phyloP scores from a whole-genome alignment of 2,329 filamentous ascomycete species.

The Byssochlamys sp. region DNA sequence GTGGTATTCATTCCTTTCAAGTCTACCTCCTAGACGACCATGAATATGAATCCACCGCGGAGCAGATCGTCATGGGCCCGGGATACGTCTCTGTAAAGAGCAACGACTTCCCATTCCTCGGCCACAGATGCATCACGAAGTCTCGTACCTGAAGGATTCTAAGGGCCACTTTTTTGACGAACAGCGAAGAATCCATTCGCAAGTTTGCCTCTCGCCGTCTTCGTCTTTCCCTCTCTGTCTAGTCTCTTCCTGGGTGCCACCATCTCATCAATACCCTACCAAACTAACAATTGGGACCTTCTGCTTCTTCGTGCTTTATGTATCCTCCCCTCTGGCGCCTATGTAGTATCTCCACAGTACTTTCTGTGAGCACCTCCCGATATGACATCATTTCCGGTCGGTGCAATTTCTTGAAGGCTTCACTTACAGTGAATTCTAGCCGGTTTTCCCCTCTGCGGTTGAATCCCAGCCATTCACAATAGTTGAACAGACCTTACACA shows the following conservation, averaged over 20 bases:
- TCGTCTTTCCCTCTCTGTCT: neutral
- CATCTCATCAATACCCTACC: no score
- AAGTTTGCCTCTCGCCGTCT: neutral
- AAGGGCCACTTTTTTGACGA: neutral
- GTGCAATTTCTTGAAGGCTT: neutral
- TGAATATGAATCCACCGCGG: slow-evolving; percentile 10
- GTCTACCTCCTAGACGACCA: slow-evolving; percentile 12
- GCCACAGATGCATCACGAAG: neutral
- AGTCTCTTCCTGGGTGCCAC: neutral
- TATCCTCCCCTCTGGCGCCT: no score
- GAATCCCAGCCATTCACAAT: neutral
- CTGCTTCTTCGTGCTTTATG: no score
- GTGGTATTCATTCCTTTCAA: slow-evolving; percentile 11
- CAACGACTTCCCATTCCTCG: neutral
- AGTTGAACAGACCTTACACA: neutral
- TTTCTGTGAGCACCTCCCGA: neutral
- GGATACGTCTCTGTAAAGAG: neutral
- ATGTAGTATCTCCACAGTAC: neutral
- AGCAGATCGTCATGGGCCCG: slow-evolving; percentile 9
- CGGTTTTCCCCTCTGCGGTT: neutral
- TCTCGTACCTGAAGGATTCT: neutral
- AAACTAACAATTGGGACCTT: no score
- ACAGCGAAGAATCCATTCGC: neutral
- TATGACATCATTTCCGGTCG: neutral
- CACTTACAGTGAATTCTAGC: neutral